Percentiles rank a stretch among this genome's conserved stretches.
Conservation (phyloP, 257 asterid genomes). For the Lavandula angustifolia region DNA sequence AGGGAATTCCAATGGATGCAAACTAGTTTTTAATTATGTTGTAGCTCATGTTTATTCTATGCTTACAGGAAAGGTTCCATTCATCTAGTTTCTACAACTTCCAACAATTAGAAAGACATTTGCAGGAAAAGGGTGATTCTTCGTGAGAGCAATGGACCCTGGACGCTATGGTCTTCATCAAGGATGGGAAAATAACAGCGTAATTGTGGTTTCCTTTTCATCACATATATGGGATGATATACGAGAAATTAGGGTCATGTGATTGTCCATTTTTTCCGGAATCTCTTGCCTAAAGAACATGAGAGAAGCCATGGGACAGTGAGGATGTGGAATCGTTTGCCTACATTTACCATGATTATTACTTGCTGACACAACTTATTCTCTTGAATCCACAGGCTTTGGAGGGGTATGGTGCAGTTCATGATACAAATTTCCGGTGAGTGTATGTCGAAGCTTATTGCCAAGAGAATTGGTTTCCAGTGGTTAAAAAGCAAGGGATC, state of each 20-base stretch:
- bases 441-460: conserved; percentile 49
- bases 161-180: conserved; percentile 97
- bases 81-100: conserved; percentile 68
- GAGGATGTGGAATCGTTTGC: conserved; percentile 99
- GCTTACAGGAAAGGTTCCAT: conserved; percentile 76
- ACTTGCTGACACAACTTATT: conserved; percentile 95
- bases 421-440: conserved; percentile 87
- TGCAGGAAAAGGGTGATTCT: conserved; percentile 52
- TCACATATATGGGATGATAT: conserved; percentile 95
- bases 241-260: conserved; percentile 83
- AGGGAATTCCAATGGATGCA: conserved; percentile 50
- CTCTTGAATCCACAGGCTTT: conserved; percentile 99
- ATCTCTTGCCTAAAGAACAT: conserved; percentile 85
- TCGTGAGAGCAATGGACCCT: conserved; percentile 77
- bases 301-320: conserved; percentile 95
- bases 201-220: conserved; percentile 99
- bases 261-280: conserved; percentile 78
- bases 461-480: conserved; percentile 37
- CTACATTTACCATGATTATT: conserved; percentile 80
- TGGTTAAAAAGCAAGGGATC: conserved; percentile 27
- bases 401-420: conserved; percentile 91
- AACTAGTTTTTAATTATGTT: conserved; percentile 49
- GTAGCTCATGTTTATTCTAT: conserved; percentile 67
- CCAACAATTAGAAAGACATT: conserved; percentile 57
- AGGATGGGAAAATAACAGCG: conserved; percentile 99